Percentiles rank a stretch among this genome's conserved stretches.
phyloP scores from a whole-genome alignment of 1,284 basidiomycete genomes.

The Cerioporus squamosus region DNA sequence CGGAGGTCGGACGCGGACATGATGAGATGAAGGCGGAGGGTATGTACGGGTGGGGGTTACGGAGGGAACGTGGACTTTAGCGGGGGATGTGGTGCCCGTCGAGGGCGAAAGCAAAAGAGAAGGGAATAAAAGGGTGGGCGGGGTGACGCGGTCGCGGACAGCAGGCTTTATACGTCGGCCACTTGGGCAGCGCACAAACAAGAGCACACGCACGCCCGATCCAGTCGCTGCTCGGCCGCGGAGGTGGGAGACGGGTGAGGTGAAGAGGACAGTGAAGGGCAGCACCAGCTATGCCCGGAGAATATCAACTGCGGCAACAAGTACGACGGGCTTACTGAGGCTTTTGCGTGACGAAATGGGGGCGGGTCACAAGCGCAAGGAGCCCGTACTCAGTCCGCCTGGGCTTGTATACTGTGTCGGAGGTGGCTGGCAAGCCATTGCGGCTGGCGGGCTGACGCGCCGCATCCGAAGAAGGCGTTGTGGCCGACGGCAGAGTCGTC shows the following conservation, averaged over 20 bases:
- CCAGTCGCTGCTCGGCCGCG: constrained; percentile 6
- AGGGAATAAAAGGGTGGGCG: constrained; percentile 23
- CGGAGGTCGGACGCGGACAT: constrained; percentile 30
- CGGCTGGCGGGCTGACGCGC: background rate
- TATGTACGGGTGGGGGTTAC: background rate
- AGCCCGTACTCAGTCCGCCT: too few relatives aligned
- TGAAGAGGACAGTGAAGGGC: constrained; percentile 11
- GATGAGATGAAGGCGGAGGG: constrained; percentile 12
- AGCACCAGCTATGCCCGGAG: background rate
- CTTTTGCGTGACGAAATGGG: background rate
- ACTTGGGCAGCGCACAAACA: constrained; percentile 29
- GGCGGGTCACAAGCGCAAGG: background rate
- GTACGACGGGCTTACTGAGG: background rate
- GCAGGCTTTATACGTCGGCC: constrained; percentile 20
- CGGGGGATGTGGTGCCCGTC: constrained; percentile 30
- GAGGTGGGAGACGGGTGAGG: background rate
- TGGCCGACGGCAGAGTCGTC: background rate
- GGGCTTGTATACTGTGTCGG: background rate
- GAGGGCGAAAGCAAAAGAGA: constrained; percentile 32
- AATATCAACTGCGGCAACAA: background rate
- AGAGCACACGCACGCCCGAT: constrained; percentile 26
- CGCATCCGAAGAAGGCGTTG: background rate
- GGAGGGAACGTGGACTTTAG: constrained; percentile 30
- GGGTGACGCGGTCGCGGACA: constrained; percentile 6
- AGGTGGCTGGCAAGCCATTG: constrained; percentile 1